These are phyloP conservation scores for Phlebopus sp. DNA, from an alignment of 1,284 basidiomycete species.

Conservation along the genomic window DNA sequence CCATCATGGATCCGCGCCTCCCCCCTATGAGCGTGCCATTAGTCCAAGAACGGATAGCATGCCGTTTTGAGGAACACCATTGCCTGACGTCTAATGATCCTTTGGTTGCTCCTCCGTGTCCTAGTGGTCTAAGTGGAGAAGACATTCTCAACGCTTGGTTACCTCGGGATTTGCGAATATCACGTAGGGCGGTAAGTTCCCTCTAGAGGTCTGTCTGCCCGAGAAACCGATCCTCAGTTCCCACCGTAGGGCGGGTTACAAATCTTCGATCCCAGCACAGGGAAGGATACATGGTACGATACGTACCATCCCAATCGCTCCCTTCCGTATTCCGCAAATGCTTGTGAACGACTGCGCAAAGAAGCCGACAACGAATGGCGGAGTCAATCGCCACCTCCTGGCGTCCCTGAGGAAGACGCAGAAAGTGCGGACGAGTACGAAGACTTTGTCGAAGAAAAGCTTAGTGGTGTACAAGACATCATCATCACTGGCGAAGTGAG, in stretches of 20 bases:
- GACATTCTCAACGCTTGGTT: constrained; percentile 46
- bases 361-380: constrained; percentile 22
- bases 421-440: constrained; percentile 36
- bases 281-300: constrained; percentile 40
- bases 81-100: constrained; percentile 38
- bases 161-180: constrained; percentile 34
- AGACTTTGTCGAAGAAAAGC: constrained; percentile 34
- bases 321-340: constrained; percentile 32
- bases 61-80: constrained; percentile 44
- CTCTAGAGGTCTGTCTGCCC: constrained; percentile 2
- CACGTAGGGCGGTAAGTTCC: constrained; percentile 33
- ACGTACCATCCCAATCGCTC: constrained; percentile 37
- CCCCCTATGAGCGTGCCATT: constrained; percentile 26
- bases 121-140: constrained; percentile 35
- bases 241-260: constrained; percentile 38
- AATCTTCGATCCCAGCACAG: constrained; percentile 37
- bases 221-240: constrained; percentile 14
- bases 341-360: constrained; percentile 31
- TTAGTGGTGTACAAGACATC: constrained; percentile 44
- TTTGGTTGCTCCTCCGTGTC: constrained; percentile 33
- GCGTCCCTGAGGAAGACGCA: constrained; percentile 13
- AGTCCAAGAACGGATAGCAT: constrained; percentile 37
- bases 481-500: constrained; percentile 48
- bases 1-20: constrained; percentile 20
- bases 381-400: constrained; percentile 18